Percentiles rank a stretch among this genome's conserved stretches.
Evolutionary conservation across 805 yeast genomes (phyloP).

Genomic region (Wickerhamomyces sydowiorum): DNA sequence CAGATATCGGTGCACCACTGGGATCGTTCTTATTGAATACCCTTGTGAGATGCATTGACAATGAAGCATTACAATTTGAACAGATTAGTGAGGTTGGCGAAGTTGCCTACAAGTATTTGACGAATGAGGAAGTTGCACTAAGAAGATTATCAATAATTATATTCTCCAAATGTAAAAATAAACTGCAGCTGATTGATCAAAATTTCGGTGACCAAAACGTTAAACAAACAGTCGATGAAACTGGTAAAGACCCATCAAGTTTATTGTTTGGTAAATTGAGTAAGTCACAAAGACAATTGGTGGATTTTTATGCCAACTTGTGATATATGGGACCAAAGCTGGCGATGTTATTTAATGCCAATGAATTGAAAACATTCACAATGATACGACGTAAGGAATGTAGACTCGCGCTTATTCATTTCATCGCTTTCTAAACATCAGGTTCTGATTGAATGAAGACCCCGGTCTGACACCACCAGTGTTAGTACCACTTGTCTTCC

Average conservation of each 20-base stretch:
- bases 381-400: too few species aligned
- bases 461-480: conserved; percentile 11
- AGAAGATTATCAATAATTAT: conserved; percentile 21
- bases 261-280: conserved; percentile 33
- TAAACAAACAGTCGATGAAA: conserved; percentile 17
- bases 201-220: conserved; percentile 12
- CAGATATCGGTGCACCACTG: background rate
- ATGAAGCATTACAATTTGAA: conserved; percentile 7
- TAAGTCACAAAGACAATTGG: conserved; percentile 38
- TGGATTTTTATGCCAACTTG: conserved; percentile 36
- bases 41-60: conserved; percentile 13
- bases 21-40: conserved; percentile 9
- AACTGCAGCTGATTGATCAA: conserved; percentile 9
- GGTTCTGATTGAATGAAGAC: conserved; percentile 9
- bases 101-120: conserved; percentile 10
- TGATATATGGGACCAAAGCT: too few species aligned
- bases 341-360: too few species aligned
- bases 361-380: too few species aligned
- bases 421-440: conserved; percentile 9
- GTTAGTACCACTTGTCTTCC: background rate
- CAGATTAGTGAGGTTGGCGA: conserved; percentile 18
- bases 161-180: conserved; percentile 21
- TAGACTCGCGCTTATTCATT: too few species aligned
- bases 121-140: conserved; percentile 19
- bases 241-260: conserved; percentile 16